Base-by-base conservation (phyloP, 345 rosid genomes). In the Citrus hindsii region DNA sequence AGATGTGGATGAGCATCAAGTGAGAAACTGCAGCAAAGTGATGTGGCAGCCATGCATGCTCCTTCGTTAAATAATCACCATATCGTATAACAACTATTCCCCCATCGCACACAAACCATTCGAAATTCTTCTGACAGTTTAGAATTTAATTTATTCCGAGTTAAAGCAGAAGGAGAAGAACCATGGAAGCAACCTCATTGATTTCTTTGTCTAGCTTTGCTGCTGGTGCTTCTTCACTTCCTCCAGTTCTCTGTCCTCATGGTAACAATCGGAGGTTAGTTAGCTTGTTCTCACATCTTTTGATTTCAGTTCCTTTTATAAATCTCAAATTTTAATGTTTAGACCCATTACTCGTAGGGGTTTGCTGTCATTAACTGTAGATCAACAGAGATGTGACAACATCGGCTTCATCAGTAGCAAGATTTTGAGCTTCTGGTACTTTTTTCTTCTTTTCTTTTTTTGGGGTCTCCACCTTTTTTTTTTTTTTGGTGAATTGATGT, bases 151-250 rank as follows among this genome's bases (percentile, higher is more conserved):
- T 12, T 46, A 13, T 46, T 46, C 13, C 51, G 1, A 46, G 1
- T 12, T 46, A 18, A 30, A 63, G 6, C 65, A 14, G 2, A 3
- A 28, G 18, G 7, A 24, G 32, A 30, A 24, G 25, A 30, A 46
- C 27, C 53, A 88, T 88, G 91, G 88, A 70, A 73, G 82, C 87
- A 18, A 78, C 77, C 7, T 59, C 83, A 0, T 63, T 83, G 73
- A 7, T 78, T 72, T 74, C 83, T n/a, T 83, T 87, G 67, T 37
- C 85, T 62, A 69, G n/a, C 30, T 72, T 66, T 68, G 21, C 82
- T 63, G 0, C 82, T 63, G 0, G 71, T 30, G 12, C 40, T 67
- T 42, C 85, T 63, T 67, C 81, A 32, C 79, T 79, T 78, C 33
- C 84, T 58, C 79, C 84, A 4, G 24, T 64, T 76, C 60, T 78